Percentiles rank a stretch among this genome's conserved stretches.
phyloP scores from a whole-genome alignment of 805 yeast species.

The Lipomyces yamadae region DNA sequence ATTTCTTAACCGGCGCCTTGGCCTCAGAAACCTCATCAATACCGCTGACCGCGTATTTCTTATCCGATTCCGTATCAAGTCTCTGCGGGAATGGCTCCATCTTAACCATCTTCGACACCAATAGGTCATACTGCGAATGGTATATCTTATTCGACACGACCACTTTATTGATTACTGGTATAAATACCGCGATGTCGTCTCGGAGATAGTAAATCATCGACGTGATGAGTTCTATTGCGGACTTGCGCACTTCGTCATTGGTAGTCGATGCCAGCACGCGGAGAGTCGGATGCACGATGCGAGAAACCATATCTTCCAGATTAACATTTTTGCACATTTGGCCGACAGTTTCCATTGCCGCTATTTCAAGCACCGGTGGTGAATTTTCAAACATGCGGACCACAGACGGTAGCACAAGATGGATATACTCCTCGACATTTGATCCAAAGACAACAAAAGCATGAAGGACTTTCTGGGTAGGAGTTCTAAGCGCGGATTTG shows the following conservation, averaged over 20 bases:
- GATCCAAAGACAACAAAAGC: conserved; percentile 86
- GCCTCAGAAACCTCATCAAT: conserved; percentile 60
- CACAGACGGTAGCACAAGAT: conserved; percentile 82
- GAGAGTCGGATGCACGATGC: conserved; percentile 84
- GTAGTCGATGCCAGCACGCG: conserved; percentile 59
- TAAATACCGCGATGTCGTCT: conserved; percentile 78
- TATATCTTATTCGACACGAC: conserved; percentile 64
- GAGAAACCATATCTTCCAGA: conserved; percentile 84
- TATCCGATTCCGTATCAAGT: conserved; percentile 61
- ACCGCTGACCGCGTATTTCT: conserved; percentile 54
- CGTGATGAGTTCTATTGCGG: conserved; percentile 74
- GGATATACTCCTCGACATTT: conserved; percentile 85
- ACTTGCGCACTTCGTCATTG: conserved; percentile 63
- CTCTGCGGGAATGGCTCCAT: conserved; percentile 87
- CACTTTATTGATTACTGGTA: conserved; percentile 75
- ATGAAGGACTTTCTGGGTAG: conserved; percentile 66
- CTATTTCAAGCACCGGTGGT: conserved; percentile 59
- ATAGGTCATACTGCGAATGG: conserved; percentile 75
- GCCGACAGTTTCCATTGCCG: conserved; percentile 83
- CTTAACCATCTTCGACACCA: conserved; percentile 75
- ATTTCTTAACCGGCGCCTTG: conserved; percentile 71
- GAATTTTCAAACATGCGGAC: conserved; percentile 75
- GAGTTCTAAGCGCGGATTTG: conserved; percentile 57
- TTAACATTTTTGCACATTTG: conserved; percentile 73
- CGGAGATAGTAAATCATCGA: conserved; percentile 82